Evolutionary conservation across 1,284 basidiomycete genomes (phyloP), one percentile per base, ranked within the genome.

Genomic region (Bjerkandera adusta): DNA sequence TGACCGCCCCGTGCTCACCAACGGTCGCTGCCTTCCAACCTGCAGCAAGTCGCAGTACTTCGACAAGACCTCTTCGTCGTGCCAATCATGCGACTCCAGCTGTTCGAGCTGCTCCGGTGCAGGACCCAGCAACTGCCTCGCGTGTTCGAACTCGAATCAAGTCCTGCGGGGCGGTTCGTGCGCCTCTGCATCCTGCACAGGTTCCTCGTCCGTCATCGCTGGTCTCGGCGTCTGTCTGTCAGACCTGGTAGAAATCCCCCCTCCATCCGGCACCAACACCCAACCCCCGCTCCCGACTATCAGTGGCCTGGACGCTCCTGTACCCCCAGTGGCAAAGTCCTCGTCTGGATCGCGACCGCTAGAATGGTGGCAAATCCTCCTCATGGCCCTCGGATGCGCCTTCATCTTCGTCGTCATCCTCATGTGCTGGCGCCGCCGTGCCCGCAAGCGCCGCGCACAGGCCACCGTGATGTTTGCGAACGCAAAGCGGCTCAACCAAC

Each of bases 341-440:
- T 46, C 34, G 20, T 61, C 52, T 33, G 55, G 58, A 18, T 53
- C 56, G 10, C 66, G 64, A 32, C 53, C 67, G 13, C 67, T 90
- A 10, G 67, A 70, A 49, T 89, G 87, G 85, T 91, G 89, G 88
- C 72, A 90, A 65, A 89, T 89, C 53, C 70, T 89, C 33, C 75
- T 91, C 49, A 89, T 90, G 84, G 72, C 83, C 0, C 75, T 89
- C 25, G 88, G 88, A 5, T 87, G 85, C 60, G 80, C 83, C 10
- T 84, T 88, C 66, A 83, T 91, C 62, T 85, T 89, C 61, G 49
- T 89, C 30, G 64, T 77, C 33, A 60, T 87, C 52, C 56, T 90
- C 47, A 73, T 79, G 67, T 73, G 73, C 56, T 89, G 81, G 79
- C 79, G 89, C 32, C 74, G 85, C 24, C 78, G 76, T 33, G 79